Conservation (phyloP, 306 rosid species). For the Quercus aquifolioides region DNA sequence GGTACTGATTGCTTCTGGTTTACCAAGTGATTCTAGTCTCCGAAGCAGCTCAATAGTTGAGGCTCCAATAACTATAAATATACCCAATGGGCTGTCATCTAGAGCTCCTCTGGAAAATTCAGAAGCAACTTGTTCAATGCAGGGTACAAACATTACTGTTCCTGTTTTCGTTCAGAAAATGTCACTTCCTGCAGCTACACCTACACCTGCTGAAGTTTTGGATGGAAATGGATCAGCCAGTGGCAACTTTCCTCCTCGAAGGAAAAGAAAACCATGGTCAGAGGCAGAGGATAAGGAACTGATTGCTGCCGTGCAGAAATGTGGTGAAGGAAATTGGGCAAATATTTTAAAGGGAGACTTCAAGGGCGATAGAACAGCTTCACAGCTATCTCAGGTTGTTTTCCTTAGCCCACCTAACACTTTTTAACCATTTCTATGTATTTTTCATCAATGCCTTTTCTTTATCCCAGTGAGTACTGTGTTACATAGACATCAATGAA, state of each 20-base stretch:
- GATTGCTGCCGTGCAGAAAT: constrained; percentile 69
- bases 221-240: constrained; percentile 48
- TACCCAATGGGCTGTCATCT: constrained; percentile 57
- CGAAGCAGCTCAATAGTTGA: constrained; percentile 69
- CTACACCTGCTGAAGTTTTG: constrained; percentile 44
- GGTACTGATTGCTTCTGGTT: constrained; percentile 74
- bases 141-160: constrained; percentile 49
- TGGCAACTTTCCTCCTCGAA: constrained; percentile 43
- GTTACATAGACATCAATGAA: neutral
- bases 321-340: constrained; percentile 96
- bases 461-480: neutral
- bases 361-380: constrained; percentile 62
- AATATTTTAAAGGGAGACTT: constrained; percentile 66
- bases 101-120: constrained; percentile 34
- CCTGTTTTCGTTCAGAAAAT: constrained; percentile 82
- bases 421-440: constrained; percentile 2
- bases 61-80: constrained; percentile 70
- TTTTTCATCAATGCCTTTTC: neutral
- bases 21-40: constrained; percentile 49
- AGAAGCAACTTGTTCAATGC: constrained; percentile 42
- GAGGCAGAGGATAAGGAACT: constrained; percentile 83
- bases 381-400: constrained; percentile 84
- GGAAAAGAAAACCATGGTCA: constrained; percentile 82
- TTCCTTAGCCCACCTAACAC: constrained; percentile 14
- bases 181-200: constrained; percentile 43